Conservation (phyloP, 345 rosid genomes). For the Citrus maxima region DNA sequence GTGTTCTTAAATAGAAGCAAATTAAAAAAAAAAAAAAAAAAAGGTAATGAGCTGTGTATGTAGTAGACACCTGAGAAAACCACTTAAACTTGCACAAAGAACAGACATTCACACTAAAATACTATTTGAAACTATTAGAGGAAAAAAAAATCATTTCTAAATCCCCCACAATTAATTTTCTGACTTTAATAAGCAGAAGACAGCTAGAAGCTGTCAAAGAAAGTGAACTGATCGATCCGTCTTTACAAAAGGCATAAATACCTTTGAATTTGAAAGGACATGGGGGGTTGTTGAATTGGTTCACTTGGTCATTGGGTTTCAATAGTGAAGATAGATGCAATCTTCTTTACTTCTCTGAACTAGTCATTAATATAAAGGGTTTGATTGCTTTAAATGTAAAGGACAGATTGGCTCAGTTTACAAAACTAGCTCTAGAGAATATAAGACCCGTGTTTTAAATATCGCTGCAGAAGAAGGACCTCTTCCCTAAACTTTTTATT, state of each 20-base stretch:
- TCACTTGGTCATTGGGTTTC: constrained; percentile 30
- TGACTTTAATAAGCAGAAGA: constrained; percentile 42
- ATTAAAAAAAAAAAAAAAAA: no score
- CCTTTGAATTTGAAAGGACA: constrained; percentile 57
- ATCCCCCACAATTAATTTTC: constrained; percentile 32
- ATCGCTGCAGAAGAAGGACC: constrained; percentile 6
- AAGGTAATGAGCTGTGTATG: neutral
- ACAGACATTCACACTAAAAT: constrained; percentile 26
- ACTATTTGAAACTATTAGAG: constrained; percentile 21
- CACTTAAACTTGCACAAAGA: constrained; percentile 8
- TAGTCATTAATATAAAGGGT: constrained; percentile 33
- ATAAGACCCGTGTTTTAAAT: constrained; percentile 32
- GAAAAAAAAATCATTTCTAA: constrained; percentile 18
- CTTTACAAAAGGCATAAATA: constrained; percentile 28
- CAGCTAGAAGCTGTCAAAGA: constrained; percentile 59
- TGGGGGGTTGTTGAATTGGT: constrained; percentile 20
- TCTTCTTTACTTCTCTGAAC: constrained; percentile 32
- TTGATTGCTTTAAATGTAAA: constrained; percentile 33
- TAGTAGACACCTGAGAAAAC: constrained; percentile 8
- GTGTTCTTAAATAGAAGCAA: no score
- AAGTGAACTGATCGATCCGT: constrained; percentile 29
- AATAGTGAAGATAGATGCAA: constrained; percentile 14
- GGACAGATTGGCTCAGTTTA: constrained; percentile 27
- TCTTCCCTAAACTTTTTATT: constrained; percentile 18
- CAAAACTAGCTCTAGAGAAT: constrained; percentile 29